Evolutionary conservation across 352 stramenopile species (phyloP).

Genomic region (Peronospora belbahrii): DNA sequence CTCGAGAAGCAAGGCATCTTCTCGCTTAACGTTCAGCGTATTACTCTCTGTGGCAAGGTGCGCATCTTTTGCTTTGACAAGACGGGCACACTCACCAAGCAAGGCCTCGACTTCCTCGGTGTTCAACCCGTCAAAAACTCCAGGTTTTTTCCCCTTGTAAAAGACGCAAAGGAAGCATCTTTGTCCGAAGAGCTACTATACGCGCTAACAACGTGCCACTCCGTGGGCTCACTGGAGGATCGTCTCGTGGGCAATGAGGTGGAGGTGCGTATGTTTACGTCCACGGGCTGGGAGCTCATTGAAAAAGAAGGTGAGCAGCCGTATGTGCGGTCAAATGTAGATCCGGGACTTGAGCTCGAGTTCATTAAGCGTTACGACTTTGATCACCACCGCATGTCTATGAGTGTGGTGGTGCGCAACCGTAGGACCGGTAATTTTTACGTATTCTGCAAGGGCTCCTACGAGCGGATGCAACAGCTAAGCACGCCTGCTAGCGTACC

Average conservation of each 20-base stretch:
- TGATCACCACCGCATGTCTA: constrained; percentile 87
- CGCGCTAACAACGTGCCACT: constrained; percentile 78
- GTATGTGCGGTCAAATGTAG: constrained; percentile 30
- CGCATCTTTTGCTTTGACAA: constrained; percentile 90
- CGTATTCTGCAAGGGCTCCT: constrained; percentile 88
- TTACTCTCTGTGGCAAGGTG: constrained; percentile 87
- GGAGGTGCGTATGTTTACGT: constrained; percentile 65
- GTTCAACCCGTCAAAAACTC: constrained; percentile 12
- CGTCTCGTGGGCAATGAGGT: constrained; percentile 80
- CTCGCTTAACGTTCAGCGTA: constrained; percentile 76
- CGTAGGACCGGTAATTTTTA: constrained; percentile 41
- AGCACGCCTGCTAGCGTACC: constrained; percentile 37
- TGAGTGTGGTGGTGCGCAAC: constrained; percentile 82
- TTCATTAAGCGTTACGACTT: constrained; percentile 90
- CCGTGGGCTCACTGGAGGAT: constrained; percentile 56
- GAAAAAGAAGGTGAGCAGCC: constrained; percentile 40
- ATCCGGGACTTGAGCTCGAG: constrained; percentile 36
- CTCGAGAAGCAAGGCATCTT: constrained; percentile 67
- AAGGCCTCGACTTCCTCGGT: constrained; percentile 78
- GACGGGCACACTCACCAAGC: constrained; percentile 88
- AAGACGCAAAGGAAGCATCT: constrained; percentile 40
- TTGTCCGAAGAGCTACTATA: constrained; percentile 44
- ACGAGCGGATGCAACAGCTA: constrained; percentile 65
- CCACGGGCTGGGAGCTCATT: constrained; percentile 55
- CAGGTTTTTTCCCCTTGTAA: constrained; percentile 34